A percentile compares a stretch with the other conserved stretches of the same genome.
phyloP scores from a whole-genome alignment of 2,329 filamentous ascomycete species.

The Paracoccidioides brasiliensis region DNA sequence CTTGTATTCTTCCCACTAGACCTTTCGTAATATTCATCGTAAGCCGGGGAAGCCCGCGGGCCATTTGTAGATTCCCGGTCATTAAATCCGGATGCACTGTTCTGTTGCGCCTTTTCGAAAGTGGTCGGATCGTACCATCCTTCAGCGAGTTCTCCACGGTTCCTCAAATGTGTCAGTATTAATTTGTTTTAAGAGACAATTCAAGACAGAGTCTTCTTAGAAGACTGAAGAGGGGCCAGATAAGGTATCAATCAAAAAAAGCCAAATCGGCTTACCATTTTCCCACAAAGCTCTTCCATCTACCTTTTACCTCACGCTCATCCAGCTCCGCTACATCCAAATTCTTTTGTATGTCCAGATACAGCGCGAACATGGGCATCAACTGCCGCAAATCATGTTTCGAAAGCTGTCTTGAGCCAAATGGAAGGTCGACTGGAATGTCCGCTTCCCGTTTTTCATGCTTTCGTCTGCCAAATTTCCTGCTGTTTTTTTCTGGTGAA shows the following conservation, averaged over 20 bases:
- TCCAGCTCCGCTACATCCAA: constrained; percentile 55
- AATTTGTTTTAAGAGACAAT: not conserved
- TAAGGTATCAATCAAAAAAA: not conserved
- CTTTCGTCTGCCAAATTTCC: constrained; percentile 4
- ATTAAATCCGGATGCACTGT: constrained; percentile 10
- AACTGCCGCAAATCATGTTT: constrained; percentile 57
- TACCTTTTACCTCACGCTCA: constrained; percentile 61
- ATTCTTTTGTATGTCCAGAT: constrained; percentile 78
- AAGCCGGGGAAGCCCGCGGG: constrained; percentile 14
- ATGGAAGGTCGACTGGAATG: constrained; percentile 43
- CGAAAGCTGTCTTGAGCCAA: constrained; percentile 49
- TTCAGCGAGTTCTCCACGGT: constrained; percentile 70
- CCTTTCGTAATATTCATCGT: constrained; percentile 6
- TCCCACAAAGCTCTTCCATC: constrained; percentile 85
- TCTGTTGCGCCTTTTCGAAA: constrained; percentile 41
- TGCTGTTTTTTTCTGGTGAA: constrained; percentile 4
- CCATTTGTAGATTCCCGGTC: constrained; percentile 5
- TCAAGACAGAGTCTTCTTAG: not conserved
- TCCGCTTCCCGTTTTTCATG: constrained; percentile 4
- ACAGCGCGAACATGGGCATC: constrained; percentile 63
- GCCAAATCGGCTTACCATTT: constrained; percentile 54
- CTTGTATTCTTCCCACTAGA: not conserved
- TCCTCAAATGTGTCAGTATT: constrained; percentile 48
- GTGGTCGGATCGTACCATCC: constrained; percentile 86
- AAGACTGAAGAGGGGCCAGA: not conserved